These are phyloP conservation scores for Vicia villosa DNA, from an alignment of 306 rosid species.

Conservation along the genomic window DNA sequence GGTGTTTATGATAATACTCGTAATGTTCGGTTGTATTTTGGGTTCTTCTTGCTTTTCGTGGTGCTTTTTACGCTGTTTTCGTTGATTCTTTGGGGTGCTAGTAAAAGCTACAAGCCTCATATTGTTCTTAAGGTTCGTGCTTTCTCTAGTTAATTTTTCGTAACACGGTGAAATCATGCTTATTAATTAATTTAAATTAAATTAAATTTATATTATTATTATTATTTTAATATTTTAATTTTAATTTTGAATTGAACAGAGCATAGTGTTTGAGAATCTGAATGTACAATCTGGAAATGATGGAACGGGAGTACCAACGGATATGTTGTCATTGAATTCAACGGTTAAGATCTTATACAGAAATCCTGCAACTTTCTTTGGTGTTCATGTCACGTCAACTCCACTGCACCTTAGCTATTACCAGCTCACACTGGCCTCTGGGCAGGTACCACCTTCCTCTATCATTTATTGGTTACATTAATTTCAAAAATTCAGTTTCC, in stretches of 20 bases:
- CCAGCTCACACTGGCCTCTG: constrained; percentile 76
- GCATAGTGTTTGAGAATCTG: constrained; percentile 64
- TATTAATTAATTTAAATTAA: not conserved
- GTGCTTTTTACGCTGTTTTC: constrained; percentile 64
- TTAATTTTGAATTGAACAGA: constrained; percentile 40
- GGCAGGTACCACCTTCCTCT: constrained; percentile 55
- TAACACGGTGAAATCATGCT: not conserved
- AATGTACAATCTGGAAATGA: constrained; percentile 84
- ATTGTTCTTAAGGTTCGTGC: constrained; percentile 53
- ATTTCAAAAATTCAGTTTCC: not conserved
- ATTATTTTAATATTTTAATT: not conserved
- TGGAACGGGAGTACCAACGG: constrained; percentile 72
- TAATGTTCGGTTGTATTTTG: constrained; percentile 51
- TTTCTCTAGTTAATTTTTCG: not conserved
- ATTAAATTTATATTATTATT: not conserved
- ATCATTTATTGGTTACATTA: not conserved
- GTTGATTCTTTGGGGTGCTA: constrained; percentile 88
- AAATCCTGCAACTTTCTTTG: constrained; percentile 84
- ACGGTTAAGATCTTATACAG: constrained; percentile 73
- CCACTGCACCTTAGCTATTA: constrained; percentile 65
- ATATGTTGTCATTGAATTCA: constrained; percentile 81
- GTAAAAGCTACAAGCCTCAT: constrained; percentile 66
- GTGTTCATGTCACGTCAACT: constrained; percentile 79
- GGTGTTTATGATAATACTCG: constrained; percentile 27
- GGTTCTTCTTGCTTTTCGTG: constrained; percentile 58